Conservation (phyloP, 2,329 filamentous ascomycete species). For the Alternaria sp. region DNA sequence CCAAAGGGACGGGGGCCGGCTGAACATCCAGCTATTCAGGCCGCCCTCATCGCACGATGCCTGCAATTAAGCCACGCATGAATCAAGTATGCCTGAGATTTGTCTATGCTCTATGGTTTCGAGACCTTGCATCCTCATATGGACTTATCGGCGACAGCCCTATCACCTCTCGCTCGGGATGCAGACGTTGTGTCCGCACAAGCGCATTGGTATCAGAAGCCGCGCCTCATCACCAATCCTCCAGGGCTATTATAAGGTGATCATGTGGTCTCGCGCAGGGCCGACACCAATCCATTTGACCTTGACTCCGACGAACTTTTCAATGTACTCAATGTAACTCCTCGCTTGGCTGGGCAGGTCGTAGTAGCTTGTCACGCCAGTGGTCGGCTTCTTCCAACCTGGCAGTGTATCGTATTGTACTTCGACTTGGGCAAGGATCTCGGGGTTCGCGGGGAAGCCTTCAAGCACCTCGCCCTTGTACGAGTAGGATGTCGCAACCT, state of each 20-base stretch:
- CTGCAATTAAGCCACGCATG: background rate
- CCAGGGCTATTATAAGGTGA: conserved; percentile 53
- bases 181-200: background rate
- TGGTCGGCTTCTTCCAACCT: conserved; percentile 72
- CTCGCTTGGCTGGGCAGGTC: conserved; percentile 69
- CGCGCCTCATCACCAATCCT: background rate
- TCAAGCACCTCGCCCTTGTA: conserved; percentile 62
- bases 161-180: background rate
- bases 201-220: background rate
- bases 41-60: background rate
- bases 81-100: conserved; percentile 1
- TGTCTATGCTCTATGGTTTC: conserved; percentile 10
- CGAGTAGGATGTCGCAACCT: conserved; percentile 74
- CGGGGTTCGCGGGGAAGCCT: conserved; percentile 70
- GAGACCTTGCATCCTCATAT: background rate
- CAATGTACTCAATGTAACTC: conserved; percentile 71
- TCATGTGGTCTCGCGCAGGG: conserved; percentile 69
- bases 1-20: background rate
- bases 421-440: conserved; percentile 63
- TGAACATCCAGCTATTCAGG: background rate
- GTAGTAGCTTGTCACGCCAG: conserved; percentile 64
- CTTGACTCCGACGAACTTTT: conserved; percentile 68
- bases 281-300: conserved; percentile 72
- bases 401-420: conserved; percentile 72
- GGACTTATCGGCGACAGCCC: background rate